Evolutionary conservation across 2,329 filamentous ascomycete species (phyloP), one percentile per base, ranked within the genome.

Genomic region (Fusarium caatingaense): DNA sequence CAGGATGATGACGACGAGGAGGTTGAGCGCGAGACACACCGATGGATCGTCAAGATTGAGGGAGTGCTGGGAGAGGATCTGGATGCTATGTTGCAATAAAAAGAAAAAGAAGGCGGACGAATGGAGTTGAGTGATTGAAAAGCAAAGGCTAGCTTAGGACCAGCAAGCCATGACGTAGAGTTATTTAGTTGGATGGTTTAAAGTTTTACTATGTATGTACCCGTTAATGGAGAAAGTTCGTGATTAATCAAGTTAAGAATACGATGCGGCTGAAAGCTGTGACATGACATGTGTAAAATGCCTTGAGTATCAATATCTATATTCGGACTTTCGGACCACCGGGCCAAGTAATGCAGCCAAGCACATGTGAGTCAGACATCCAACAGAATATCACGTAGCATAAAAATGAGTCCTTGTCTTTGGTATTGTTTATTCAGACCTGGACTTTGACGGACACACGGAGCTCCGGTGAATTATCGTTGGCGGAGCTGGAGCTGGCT

Each of bases 1-100:
- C 92, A 97, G 82, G 96, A 99, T 78, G 96, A 99, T 78, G 96
- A 98, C 72, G 94, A 98, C 77, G 96, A 98, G 82, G 86, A 87
- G 28, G 95, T 99, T 25, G 96, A 99, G 83, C 85, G 89, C 76
- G 94, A 97, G 83, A 95, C 94, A 40, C 88, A 94, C 77, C 86
- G 89, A 75, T 98, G 96, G 95, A 96, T 98, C 74, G 88, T 91
- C 77, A 90, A 90, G 81, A 97, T 99, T 77, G 95, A 98, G 81
- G 90, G 88, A 48, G 91, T 97, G 30, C 82, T 98, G 55, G 96
- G 96, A 8, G 95, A 98, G 85, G 94, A 91, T 74, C 82, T 98
- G 77, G 93, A 97, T 80, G 89, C 91, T 54, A 98, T 98, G 95
- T 85, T 98, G 83, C 92, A 93, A 81, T 97, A 89, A 76, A 89